Evolutionary conservation across 2,329 filamentous ascomycete species (phyloP).

Genomic region (Kalmusia sp.): DNA sequence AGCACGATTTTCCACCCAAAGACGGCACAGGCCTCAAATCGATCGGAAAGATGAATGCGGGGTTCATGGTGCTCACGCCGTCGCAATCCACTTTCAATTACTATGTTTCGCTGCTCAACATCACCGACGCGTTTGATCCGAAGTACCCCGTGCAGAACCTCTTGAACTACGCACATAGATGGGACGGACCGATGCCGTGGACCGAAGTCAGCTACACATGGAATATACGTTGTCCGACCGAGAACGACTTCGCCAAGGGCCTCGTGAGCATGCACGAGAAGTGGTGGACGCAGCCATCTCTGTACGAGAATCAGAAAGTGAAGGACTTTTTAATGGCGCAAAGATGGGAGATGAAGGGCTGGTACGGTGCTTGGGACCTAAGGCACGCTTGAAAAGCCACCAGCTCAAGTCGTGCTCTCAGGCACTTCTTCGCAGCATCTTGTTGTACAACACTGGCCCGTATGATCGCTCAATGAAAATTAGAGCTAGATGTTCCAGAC

Average conservation of each 20-base stretch:
- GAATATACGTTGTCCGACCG: slow-evolving; percentile 48
- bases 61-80: slow-evolving; percentile 47
- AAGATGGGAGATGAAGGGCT: slow-evolving; percentile 51
- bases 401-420: no score
- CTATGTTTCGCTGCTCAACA: slow-evolving; percentile 38
- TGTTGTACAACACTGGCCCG: no score
- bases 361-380: slow-evolving; percentile 40
- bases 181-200: slow-evolving; percentile 51
- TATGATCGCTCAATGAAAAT: no score
- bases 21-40: slow-evolving; percentile 36
- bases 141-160: slow-evolving; percentile 46
- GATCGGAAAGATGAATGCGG: slow-evolving; percentile 43
- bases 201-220: slow-evolving; percentile 43
- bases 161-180: slow-evolving; percentile 45
- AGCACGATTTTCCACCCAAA: slow-evolving; percentile 45
- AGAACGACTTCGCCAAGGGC: slow-evolving; percentile 45
- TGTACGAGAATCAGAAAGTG: slow-evolving; percentile 32
- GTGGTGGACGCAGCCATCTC: slow-evolving; percentile 45
- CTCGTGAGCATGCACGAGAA: slow-evolving; percentile 49
- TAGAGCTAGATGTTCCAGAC: no score
- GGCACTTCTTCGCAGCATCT: no score
- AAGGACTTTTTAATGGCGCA: slow-evolving; percentile 40
- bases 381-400: slow-evolving; percentile 4
- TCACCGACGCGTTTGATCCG: slow-evolving; percentile 40
- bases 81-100: slow-evolving; percentile 37